Evolutionary conservation across 106 monocot genomes (phyloP).

Genomic region (Agapanthus africanus): DNA sequence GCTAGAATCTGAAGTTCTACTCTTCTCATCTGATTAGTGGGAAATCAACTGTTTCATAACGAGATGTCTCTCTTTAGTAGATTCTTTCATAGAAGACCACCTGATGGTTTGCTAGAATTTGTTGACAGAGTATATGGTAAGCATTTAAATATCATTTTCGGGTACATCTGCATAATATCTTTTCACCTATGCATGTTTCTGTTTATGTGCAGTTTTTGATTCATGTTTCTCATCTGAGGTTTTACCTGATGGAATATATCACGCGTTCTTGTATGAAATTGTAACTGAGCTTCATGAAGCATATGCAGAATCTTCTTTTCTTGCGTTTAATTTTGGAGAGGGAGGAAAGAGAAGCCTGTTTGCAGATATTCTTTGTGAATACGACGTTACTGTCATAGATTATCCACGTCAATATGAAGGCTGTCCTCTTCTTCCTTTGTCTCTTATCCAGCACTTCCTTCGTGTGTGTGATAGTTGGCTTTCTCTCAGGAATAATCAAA

Average conservation of each 20-base stretch:
- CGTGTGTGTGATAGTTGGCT: conserved; percentile 72
- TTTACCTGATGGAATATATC: conserved; percentile 66
- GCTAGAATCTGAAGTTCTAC: not conserved
- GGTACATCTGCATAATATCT: not conserved
- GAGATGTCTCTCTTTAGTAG: conserved; percentile 92
- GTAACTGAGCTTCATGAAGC: conserved; percentile 75
- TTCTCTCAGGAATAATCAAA: conserved; percentile 63
- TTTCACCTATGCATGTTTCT: conserved; percentile 2
- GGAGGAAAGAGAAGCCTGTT: conserved; percentile 88
- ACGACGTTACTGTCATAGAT: conserved; percentile 78
- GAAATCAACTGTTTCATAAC: not conserved
- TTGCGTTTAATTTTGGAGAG: conserved; percentile 91
- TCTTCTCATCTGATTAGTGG: not conserved
- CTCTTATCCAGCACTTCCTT: conserved; percentile 82
- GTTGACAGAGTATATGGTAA: conserved; percentile 89
- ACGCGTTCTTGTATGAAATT: conserved; percentile 65
- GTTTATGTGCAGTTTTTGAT: conserved; percentile 78
- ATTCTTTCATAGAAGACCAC: conserved; percentile 88
- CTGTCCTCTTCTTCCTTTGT: conserved; percentile 87
- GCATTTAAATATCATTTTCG: conserved; percentile 1
- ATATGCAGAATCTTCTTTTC: conserved; percentile 78
- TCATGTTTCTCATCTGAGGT: conserved; percentile 98
- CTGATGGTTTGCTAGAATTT: conserved; percentile 97
- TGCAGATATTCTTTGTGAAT: conserved; percentile 59
- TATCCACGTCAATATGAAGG: conserved; percentile 98